phyloP scores from a whole-genome alignment of 805 yeast species.

The Zygoascus tannicola region DNA sequence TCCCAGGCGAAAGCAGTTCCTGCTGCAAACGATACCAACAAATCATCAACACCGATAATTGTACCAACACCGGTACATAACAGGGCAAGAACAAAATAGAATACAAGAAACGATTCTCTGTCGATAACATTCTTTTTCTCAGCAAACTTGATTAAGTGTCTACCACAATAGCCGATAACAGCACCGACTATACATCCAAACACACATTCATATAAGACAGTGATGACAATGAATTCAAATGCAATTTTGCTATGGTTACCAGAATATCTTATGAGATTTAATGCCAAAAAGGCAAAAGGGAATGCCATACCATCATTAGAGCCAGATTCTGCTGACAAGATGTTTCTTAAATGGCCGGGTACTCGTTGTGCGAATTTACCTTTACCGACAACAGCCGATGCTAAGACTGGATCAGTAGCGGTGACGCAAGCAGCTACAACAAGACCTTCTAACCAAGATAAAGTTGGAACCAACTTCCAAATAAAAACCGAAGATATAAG shows the following conservation, averaged over 20 bases:
- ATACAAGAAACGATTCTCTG: constrained; percentile 79
- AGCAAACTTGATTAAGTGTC: constrained; percentile 66
- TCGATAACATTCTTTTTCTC: constrained; percentile 64
- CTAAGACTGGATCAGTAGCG: constrained; percentile 91
- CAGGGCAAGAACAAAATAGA: constrained; percentile 72
- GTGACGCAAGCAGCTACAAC: constrained; percentile 81
- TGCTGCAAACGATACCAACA: constrained; percentile 82
- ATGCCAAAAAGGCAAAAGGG: constrained; percentile 68
- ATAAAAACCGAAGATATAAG: constrained; percentile 67
- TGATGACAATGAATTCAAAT: constrained; percentile 69
- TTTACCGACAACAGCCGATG: constrained; percentile 92
- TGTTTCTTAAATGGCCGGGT: constrained; percentile 83
- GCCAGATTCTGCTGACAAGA: constrained; percentile 78
- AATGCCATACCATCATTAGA: constrained; percentile 96
- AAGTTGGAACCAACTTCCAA: constrained; percentile 66
- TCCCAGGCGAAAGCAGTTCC: constrained; percentile 94
- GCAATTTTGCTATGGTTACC: constrained; percentile 61
- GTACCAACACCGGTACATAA: constrained; percentile 87
- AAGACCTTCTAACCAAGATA: constrained; percentile 62
- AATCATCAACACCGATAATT: constrained; percentile 79
- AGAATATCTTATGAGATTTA: constrained; percentile 56
- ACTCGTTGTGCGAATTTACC: constrained; percentile 86
- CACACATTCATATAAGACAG: constrained; percentile 71
- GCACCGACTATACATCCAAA: constrained; percentile 73
- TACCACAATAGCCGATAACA: constrained; percentile 58